phyloP scores from a whole-genome alignment of 805 yeast species.

The Ogataea neopini region DNA sequence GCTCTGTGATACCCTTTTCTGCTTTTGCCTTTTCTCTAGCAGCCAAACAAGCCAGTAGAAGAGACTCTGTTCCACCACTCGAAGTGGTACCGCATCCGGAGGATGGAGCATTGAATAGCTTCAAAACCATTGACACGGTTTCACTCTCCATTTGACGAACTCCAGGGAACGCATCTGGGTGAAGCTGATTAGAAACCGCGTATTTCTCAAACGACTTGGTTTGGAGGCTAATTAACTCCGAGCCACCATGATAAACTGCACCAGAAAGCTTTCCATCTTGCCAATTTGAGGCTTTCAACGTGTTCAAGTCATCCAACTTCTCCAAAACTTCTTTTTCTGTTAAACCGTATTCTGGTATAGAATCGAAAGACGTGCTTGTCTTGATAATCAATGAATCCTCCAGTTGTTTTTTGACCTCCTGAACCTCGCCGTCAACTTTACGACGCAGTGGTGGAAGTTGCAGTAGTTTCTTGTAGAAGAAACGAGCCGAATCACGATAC shows the following conservation, averaged over 20 bases:
- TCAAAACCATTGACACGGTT: conserved; percentile 86
- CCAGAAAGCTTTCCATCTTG: conserved; percentile 85
- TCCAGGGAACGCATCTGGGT: conserved; percentile 97
- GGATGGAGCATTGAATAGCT: conserved; percentile 77
- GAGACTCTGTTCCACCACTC: conserved; percentile 95
- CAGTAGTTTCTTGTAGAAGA: conserved; percentile 18
- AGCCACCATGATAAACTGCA: conserved; percentile 95
- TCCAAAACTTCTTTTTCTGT: conserved; percentile 44
- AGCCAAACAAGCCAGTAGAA: conserved; percentile 80
- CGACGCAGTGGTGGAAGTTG: conserved; percentile 41
- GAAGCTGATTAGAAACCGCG: conserved; percentile 90
- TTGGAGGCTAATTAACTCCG: conserved; percentile 72
- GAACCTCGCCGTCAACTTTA: conserved; percentile 63
- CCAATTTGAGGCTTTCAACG: conserved; percentile 71
- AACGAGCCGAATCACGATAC: conserved; percentile 10
- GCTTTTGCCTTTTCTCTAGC: conserved; percentile 76
- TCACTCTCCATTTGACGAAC: conserved; percentile 96
- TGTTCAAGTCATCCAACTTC: conserved; percentile 51
- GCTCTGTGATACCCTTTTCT: conserved; percentile 59
- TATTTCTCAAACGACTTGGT: conserved; percentile 71
- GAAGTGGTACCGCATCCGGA: conserved; percentile 78
- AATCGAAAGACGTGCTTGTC: conserved; percentile 44
- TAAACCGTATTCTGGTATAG: conserved; percentile 64
- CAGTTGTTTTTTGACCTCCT: conserved; percentile 45
- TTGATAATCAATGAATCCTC: conserved; percentile 61